A percentile compares a stretch with the other conserved stretches of the same genome.
Conservation (phyloP, 2,329 filamentous ascomycete species). For the Fusarium floridanum region DNA sequence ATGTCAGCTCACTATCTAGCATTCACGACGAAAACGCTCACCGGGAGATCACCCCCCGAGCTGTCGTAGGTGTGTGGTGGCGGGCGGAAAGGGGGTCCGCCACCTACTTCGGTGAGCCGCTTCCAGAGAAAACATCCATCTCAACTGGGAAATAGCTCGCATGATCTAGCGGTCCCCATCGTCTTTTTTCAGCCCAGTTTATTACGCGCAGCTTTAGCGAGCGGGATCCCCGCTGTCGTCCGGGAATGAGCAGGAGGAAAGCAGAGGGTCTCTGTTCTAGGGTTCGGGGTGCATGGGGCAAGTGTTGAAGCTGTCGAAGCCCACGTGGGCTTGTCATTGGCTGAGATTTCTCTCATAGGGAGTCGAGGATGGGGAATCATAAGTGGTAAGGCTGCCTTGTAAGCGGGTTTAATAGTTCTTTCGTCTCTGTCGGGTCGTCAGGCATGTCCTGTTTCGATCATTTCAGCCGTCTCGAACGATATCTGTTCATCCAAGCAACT, state of each 20-base stretch:
- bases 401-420: not conserved
- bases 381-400: not conserved
- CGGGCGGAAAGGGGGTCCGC: not conserved
- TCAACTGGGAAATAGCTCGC: not conserved
- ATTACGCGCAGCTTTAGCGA: not conserved
- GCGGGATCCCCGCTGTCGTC: not conserved
- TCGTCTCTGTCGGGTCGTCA: not conserved
- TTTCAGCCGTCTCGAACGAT: not conserved
- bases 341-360: not conserved
- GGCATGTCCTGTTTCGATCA: not conserved
- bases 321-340: slow-evolving; percentile 15
- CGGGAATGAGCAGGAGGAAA: not conserved
- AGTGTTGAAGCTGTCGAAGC: not conserved
- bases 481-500: not conserved
- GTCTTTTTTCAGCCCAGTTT: not conserved
- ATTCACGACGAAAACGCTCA: not conserved
- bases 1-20: not conserved
- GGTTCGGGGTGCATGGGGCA: not conserved
- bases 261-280: not conserved
- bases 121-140: not conserved
- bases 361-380: not conserved
- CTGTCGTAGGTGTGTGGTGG: not conserved
- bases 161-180: not conserved
- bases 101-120: not conserved
- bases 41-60: not conserved